phyloP scores from a whole-genome alignment of 2,329 filamentous ascomycete genomes.

The Sclerotinia spermophila region DNA sequence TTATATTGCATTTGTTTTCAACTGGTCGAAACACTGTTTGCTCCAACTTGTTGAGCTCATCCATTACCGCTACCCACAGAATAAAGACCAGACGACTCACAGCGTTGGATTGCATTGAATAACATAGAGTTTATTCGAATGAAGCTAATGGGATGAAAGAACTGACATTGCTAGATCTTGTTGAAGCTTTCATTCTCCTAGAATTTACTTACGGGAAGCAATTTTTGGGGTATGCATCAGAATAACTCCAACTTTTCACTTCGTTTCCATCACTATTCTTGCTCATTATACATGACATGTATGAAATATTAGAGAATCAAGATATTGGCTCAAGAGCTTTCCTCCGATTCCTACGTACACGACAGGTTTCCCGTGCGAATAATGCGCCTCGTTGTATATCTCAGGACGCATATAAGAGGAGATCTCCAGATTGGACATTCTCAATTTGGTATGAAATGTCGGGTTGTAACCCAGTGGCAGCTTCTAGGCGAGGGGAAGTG shows the following conservation, averaged over 20 bases:
- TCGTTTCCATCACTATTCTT: neutral
- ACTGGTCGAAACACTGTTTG: neutral
- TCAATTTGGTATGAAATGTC: slow-evolving; percentile 7
- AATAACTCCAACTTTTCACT: neutral
- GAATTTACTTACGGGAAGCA: neutral
- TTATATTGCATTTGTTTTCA: neutral
- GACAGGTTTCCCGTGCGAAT: neutral
- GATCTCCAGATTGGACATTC: neutral
- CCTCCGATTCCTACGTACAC: neutral
- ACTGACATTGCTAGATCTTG: neutral
- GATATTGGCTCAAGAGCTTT: neutral
- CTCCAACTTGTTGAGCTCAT: neutral
- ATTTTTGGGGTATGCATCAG: neutral
- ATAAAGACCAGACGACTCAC: neutral
- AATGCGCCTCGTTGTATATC: neutral
- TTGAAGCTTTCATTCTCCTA: neutral
- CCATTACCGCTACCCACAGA: neutral
- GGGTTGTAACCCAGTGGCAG: neutral
- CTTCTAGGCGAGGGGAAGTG: neutral
- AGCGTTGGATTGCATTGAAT: neutral
- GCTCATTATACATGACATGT: neutral
- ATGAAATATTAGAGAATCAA: neutral
- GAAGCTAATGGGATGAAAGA: neutral
- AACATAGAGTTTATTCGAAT: no score
- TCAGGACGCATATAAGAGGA: neutral